These are phyloP conservation scores for Kodamaea restingae DNA, from an alignment of 805 yeast species.

Conservation along the genomic window DNA sequence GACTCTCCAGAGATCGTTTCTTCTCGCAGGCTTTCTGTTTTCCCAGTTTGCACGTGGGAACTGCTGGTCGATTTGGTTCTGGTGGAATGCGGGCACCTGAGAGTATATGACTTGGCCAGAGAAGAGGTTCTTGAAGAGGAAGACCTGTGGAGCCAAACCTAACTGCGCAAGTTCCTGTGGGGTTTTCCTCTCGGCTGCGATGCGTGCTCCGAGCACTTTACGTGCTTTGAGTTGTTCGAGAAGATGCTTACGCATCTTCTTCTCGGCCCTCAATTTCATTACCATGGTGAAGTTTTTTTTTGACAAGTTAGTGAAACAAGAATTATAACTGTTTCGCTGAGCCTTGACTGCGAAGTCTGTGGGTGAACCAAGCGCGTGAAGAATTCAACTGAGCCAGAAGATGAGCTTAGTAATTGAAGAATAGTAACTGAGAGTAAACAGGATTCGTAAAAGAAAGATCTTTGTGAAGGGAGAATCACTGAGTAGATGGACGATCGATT, in stretches of 20 bases:
- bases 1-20: slow-evolving; percentile 87
- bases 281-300: too few relatives aligned
- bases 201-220: slow-evolving; percentile 38
- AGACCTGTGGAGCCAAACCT: slow-evolving; percentile 78
- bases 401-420: too few relatives aligned
- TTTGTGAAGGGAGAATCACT: too few relatives aligned
- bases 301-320: slow-evolving; percentile 1
- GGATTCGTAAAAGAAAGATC: too few relatives aligned
- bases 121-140: slow-evolving; percentile 77
- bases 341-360: too few relatives aligned
- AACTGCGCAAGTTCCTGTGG: slow-evolving; percentile 36
- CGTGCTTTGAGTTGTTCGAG: slow-evolving; percentile 43
- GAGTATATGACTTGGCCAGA: slow-evolving; percentile 88
- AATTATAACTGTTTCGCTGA: neutral
- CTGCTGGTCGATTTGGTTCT: slow-evolving; percentile 61
- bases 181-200: slow-evolving; percentile 37
- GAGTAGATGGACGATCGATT: too few relatives aligned
- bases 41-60: slow-evolving; percentile 86
- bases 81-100: slow-evolving; percentile 67
- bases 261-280: slow-evolving; percentile 41
- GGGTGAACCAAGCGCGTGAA: too few relatives aligned
- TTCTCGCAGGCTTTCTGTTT: slow-evolving; percentile 70
- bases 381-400: too few relatives aligned
- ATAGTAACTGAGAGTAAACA: too few relatives aligned
- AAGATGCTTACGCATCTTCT: slow-evolving; percentile 45